Evolutionary conservation across 1,284 basidiomycete genomes (phyloP).

Genomic region (Moniliophthora roreri): DNA sequence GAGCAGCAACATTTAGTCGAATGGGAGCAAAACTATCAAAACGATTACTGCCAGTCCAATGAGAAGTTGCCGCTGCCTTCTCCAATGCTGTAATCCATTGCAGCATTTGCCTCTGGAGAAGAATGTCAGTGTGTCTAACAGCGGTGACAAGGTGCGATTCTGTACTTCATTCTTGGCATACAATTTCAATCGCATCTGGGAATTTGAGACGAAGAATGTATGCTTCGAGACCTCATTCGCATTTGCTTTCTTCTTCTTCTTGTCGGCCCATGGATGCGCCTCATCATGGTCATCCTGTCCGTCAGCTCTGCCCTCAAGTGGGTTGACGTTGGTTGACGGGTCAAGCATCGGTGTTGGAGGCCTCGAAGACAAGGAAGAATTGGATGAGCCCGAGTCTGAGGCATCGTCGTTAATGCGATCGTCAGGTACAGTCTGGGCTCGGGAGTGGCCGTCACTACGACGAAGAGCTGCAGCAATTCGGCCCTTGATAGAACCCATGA

Average conservation of each 20-base stretch:
- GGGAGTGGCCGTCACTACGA: constrained; percentile 15
- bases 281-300: constrained; percentile 27
- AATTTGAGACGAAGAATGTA: constrained; percentile 92
- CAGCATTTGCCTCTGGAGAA: constrained; percentile 84
- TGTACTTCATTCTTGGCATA: constrained; percentile 85
- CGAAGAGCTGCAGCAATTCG: constrained; percentile 49
- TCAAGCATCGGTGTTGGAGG: constrained; percentile 60
- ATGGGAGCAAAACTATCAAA: constrained; percentile 97
- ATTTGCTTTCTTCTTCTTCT: constrained; percentile 43
- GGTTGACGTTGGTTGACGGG: constrained; percentile 72
- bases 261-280: constrained; percentile 26
- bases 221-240: constrained; percentile 77
- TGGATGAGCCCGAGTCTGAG: constrained; percentile 28
- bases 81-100: constrained; percentile 97
- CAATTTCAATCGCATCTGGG: constrained; percentile 87
- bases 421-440: constrained; percentile 17
- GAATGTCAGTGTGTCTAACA: not conserved
- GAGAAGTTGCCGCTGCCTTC: constrained; percentile 74
- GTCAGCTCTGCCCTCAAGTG: constrained; percentile 33
- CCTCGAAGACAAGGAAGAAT: constrained; percentile 37
- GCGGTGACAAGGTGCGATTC: constrained; percentile 1
- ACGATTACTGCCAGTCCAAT: constrained; percentile 81
- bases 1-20: constrained; percentile 89
- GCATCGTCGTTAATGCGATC: constrained; percentile 14
- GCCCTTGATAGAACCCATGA: constrained; percentile 52